Conservation (phyloP, 1,284 basidiomycete genomes). For the Kalmanozyma brasiliensis region DNA sequence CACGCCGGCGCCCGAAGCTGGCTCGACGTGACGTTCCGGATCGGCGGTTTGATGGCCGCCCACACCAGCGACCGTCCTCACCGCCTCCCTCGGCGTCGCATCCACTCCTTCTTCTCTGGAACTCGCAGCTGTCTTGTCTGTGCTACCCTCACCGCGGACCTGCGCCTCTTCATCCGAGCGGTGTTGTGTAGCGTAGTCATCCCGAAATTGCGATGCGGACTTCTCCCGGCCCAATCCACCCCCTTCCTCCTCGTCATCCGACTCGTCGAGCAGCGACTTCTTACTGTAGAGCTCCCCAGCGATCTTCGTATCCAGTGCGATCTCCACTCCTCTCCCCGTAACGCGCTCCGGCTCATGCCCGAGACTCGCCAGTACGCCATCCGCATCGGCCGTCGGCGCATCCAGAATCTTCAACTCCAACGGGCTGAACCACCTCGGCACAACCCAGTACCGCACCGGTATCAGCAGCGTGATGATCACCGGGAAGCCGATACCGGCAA, state of each 20-base stretch:
- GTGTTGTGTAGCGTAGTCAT: slow-evolving; percentile 15
- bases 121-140: background rate
- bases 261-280: slow-evolving; percentile 30
- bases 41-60: slow-evolving; percentile 22
- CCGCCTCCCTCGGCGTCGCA: slow-evolving; percentile 2
- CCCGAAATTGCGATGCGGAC: slow-evolving; percentile 20
- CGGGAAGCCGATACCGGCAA: slow-evolving; percentile 82
- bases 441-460: slow-evolving; percentile 79
- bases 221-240: slow-evolving; percentile 14
- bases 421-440: slow-evolving; percentile 81
- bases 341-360: slow-evolving; percentile 60
- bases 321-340: slow-evolving; percentile 51
- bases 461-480: slow-evolving; percentile 87
- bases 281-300: slow-evolving; percentile 50
- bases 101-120: background rate
- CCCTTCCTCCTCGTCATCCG: slow-evolving; percentile 10
- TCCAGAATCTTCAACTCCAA: slow-evolving; percentile 87
- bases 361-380: slow-evolving; percentile 60
- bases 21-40: slow-evolving; percentile 7
- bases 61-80: slow-evolving; percentile 18
- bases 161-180: slow-evolving; percentile 25
- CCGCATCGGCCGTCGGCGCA: slow-evolving; percentile 78
- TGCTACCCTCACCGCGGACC: background rate
- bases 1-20: slow-evolving; percentile 18
- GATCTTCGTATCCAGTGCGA: slow-evolving; percentile 58